A percentile compares a stretch with the other conserved stretches of the same genome.
These are phyloP conservation scores for Aureobasidium sp. DNA, from an alignment of 2,329 filamentous ascomycete genomes.

Conservation along the genomic window DNA sequence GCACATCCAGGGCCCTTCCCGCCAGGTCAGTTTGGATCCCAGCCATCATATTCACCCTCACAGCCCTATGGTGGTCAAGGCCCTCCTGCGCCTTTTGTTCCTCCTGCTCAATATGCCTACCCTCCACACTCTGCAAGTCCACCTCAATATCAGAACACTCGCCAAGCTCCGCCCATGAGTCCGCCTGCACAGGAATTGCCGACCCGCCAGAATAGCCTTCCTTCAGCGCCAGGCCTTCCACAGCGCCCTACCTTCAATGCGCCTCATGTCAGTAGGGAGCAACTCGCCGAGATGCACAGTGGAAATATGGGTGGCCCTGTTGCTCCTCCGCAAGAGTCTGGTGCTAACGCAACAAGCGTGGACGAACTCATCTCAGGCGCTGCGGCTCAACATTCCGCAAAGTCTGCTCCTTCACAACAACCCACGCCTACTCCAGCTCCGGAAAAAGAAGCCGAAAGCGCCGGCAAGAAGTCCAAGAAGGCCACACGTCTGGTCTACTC, in stretches of 20 bases:
- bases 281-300: conserved; percentile 51
- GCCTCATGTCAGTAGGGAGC: conserved; percentile 44
- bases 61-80: conserved; percentile 16
- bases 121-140: conserved; percentile 28
- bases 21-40: conserved; percentile 15
- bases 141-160: conserved; percentile 20
- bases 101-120: conserved; percentile 13
- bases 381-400: conserved; percentile 21
- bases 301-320: conserved; percentile 34
- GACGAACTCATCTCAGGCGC: conserved; percentile 46
- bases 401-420: conserved; percentile 4
- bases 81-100: conserved; percentile 6
- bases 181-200: conserved; percentile 24
- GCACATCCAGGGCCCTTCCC: conserved; percentile 16
- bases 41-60: conserved; percentile 27
- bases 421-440: conserved; percentile 4
- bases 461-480: conserved; percentile 44
- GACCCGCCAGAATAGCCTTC: conserved; percentile 46
- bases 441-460: conserved; percentile 13
- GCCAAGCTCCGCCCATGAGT: conserved; percentile 13
- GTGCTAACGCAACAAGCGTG: conserved; percentile 35
- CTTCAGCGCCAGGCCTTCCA: conserved; percentile 50
- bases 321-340: conserved; percentile 27
- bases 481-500: conserved; percentile 68
- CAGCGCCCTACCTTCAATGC: conserved; percentile 52